These are phyloP conservation scores for Penicillium sp. DNA, from an alignment of 2,329 filamentous ascomycete species.

Conservation along the genomic window DNA sequence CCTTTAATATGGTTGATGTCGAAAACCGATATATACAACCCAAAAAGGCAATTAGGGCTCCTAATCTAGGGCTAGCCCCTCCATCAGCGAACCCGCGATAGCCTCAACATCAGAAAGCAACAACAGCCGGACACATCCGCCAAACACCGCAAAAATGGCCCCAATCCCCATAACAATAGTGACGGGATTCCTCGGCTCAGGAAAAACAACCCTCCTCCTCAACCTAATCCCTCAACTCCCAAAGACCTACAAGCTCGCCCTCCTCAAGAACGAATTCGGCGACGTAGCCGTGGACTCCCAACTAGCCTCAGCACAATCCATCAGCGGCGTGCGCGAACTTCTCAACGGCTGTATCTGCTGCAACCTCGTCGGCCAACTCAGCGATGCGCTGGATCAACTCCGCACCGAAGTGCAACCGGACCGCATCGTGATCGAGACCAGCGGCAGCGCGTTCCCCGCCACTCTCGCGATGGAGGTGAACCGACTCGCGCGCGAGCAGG, in stretches of 20 bases:
- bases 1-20: not conserved
- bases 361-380: slow-evolving; percentile 90
- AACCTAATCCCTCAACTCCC: slow-evolving; percentile 90
- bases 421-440: slow-evolving; percentile 91
- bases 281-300: slow-evolving; percentile 92
- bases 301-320: slow-evolving; percentile 75
- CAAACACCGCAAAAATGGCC: slow-evolving; percentile 46
- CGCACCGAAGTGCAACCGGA: slow-evolving; percentile 63
- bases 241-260: slow-evolving; percentile 82
- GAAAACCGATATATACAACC: not conserved
- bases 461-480: slow-evolving; percentile 91
- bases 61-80: slow-evolving; percentile 6
- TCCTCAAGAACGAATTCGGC: slow-evolving; percentile 98
- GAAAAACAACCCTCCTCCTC: slow-evolving; percentile 93
- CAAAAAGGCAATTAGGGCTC: slow-evolving; percentile 3
- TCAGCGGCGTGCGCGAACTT: slow-evolving; percentile 86
- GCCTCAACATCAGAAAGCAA: not conserved
- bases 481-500: slow-evolving; percentile 63
- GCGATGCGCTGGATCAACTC: slow-evolving; percentile 74
- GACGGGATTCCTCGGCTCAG: slow-evolving; percentile 92
- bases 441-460: slow-evolving; percentile 80
- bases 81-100: not conserved
- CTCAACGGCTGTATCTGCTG: slow-evolving; percentile 99
- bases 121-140: not conserved
- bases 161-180: slow-evolving; percentile 90